These are phyloP conservation scores for Cyberlindnera euphorbiiphila DNA, from an alignment of 805 yeast species.

Conservation along the genomic window DNA sequence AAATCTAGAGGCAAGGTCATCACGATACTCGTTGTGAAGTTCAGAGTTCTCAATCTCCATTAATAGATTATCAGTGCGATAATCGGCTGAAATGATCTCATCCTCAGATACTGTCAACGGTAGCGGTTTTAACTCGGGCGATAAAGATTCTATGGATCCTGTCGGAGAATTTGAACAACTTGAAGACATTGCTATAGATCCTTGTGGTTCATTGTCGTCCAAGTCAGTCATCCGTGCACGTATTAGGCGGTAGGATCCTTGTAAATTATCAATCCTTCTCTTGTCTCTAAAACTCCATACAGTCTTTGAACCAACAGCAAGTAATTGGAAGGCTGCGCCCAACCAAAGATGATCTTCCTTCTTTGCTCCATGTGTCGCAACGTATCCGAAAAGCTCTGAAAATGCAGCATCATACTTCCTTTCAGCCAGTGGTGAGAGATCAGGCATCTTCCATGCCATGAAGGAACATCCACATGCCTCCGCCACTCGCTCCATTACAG, in stretches of 20 bases:
- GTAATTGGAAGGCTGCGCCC: slow-evolving; percentile 35
- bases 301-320: slow-evolving; percentile 37
- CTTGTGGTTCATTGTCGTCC: neutral
- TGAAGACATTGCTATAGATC: neutral
- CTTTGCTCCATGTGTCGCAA: neutral
- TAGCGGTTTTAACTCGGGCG: slow-evolving; percentile 1
- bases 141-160: neutral
- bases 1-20: slow-evolving; percentile 14
- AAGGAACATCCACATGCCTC: slow-evolving; percentile 40
- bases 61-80: slow-evolving; percentile 22
- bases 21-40: slow-evolving; percentile 5
- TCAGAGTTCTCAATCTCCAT: slow-evolving; percentile 24
- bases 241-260: slow-evolving; percentile 35
- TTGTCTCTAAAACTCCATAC: slow-evolving; percentile 21
- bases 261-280: slow-evolving; percentile 27
- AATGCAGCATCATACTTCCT: slow-evolving; percentile 27
- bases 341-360: slow-evolving; percentile 34
- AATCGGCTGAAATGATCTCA: slow-evolving; percentile 2
- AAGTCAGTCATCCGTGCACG: slow-evolving; percentile 23
- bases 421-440: slow-evolving; percentile 25
- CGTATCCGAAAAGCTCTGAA: slow-evolving; percentile 11
- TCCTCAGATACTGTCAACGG: slow-evolving; percentile 1
- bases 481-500: slow-evolving; percentile 32
- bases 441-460: slow-evolving; percentile 30
- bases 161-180: neutral